phyloP scores from a whole-genome alignment of 176 grass and related monocot species.

The Zoysia japonica region DNA sequence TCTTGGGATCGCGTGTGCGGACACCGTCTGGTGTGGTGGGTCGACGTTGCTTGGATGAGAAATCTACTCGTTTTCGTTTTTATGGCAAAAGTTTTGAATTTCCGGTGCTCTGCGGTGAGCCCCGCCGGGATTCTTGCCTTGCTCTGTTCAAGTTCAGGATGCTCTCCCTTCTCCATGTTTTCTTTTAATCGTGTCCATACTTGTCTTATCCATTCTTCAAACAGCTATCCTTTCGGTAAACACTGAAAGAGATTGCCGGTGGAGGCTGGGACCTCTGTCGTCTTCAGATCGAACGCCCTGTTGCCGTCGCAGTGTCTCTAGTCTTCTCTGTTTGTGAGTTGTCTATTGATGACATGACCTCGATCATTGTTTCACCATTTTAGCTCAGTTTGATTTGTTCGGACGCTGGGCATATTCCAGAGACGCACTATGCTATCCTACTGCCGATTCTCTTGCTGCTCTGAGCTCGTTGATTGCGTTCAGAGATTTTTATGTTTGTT shows the following conservation, averaged over 20 bases:
- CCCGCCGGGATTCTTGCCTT: slow-evolving; percentile 44
- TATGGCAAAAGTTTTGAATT: background rate
- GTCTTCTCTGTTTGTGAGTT: slow-evolving; percentile 3
- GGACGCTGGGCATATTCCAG: background rate
- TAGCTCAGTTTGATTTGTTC: slow-evolving; percentile 3
- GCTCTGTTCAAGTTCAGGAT: slow-evolving; percentile 3
- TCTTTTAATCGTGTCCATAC: no score
- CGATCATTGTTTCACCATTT: slow-evolving; percentile 1
- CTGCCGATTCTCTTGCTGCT: background rate
- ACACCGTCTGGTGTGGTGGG: background rate
- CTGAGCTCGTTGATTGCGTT: slow-evolving; percentile 8
- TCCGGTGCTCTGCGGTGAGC: slow-evolving; percentile 17
- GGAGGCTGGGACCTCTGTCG: background rate
- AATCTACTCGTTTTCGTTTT: slow-evolving; percentile 22
- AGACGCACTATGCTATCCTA: background rate
- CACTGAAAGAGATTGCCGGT: background rate
- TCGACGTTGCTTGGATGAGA: slow-evolving; percentile 9
- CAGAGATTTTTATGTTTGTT: slow-evolving; percentile 18
- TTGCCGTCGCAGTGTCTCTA: background rate
- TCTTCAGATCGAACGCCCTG: background rate
- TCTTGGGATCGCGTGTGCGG: slow-evolving; percentile 5
- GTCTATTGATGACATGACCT: background rate
- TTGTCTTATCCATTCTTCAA: slow-evolving; percentile 14
- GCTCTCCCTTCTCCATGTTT: background rate
- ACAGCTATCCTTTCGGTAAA: background rate